A percentile compares a stretch with the other conserved stretches of the same genome.
phyloP scores from a whole-genome alignment of 768 basidiomycete genomes.

The Flagelloscypha sp. region DNA sequence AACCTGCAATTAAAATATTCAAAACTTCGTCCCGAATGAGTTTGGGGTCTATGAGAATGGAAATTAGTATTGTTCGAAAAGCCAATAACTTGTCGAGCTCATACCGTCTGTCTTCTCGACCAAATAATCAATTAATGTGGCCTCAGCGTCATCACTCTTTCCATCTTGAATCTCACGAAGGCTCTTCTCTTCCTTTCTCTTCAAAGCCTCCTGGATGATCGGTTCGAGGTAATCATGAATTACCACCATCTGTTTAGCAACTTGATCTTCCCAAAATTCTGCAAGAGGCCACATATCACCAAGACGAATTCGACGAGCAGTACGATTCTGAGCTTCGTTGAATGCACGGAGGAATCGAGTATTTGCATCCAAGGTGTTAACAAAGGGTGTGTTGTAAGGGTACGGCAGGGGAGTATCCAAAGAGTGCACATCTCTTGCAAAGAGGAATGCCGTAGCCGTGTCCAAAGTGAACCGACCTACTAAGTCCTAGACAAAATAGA shows the following conservation, averaged over 20 bases:
- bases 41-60: slow-evolving; percentile 38
- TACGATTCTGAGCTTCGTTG: slow-evolving; percentile 34
- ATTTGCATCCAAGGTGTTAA: no score
- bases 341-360: no score
- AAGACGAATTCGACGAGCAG: slow-evolving; percentile 30
- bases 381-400: slow-evolving; percentile 34
- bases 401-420: slow-evolving; percentile 49
- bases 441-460: slow-evolving; percentile 65
- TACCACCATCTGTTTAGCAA: slow-evolving; percentile 34
- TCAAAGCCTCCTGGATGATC: slow-evolving; percentile 40
- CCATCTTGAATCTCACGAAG: no score
- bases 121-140: slow-evolving; percentile 46
- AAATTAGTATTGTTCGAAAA: background rate
- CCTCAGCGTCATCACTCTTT: no score
- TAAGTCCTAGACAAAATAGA: no score
- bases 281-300: slow-evolving; percentile 42
- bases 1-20: slow-evolving; percentile 66
- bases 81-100: no score
- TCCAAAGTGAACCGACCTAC: slow-evolving; percentile 69
- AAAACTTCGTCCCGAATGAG: slow-evolving; percentile 72
- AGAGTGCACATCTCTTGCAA: slow-evolving; percentile 57
- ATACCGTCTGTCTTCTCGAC: slow-evolving; percentile 57
- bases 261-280: slow-evolving; percentile 45
- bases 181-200: slow-evolving; percentile 22
- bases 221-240: slow-evolving; percentile 46